phyloP scores from a whole-genome alignment of 2,329 filamentous ascomycete species.

The Penicillium janthinellum region DNA sequence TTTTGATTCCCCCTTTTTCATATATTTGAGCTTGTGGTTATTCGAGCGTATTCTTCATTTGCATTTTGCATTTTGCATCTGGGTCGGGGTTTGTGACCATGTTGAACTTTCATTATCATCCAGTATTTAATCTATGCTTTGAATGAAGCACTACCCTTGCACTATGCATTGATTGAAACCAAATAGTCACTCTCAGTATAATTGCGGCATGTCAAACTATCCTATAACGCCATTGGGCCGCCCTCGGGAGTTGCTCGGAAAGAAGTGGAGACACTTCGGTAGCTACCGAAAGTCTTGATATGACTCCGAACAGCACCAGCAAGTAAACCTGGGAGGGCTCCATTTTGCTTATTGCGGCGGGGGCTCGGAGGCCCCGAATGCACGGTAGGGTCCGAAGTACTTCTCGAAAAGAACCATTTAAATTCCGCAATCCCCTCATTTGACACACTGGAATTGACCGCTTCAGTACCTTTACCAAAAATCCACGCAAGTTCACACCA shows the following conservation, averaged over 20 bases:
- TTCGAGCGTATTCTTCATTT: neutral
- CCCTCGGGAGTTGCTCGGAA: neutral
- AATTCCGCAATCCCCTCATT: neutral
- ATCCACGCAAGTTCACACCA: neutral
- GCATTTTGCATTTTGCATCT: neutral
- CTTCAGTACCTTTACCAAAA: too few species aligned
- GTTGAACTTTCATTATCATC: neutral
- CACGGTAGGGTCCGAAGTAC: neutral
- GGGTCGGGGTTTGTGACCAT: neutral
- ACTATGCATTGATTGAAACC: neutral
- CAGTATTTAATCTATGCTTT: neutral
- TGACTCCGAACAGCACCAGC: neutral
- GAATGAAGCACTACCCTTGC: neutral
- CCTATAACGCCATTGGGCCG: neutral
- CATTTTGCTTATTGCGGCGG: neutral
- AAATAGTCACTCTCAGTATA: neutral
- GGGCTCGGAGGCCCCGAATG: neutral
- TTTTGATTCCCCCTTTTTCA: constrained; percentile 4
- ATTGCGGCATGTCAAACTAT: too few species aligned
- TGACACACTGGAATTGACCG: neutral
- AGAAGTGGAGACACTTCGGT: neutral
- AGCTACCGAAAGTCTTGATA: neutral
- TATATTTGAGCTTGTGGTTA: neutral
- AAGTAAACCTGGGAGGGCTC: neutral
- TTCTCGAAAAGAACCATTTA: neutral